Conservation (phyloP, 2,329 filamentous ascomycete genomes). For the Hypomyces perniciosus region DNA sequence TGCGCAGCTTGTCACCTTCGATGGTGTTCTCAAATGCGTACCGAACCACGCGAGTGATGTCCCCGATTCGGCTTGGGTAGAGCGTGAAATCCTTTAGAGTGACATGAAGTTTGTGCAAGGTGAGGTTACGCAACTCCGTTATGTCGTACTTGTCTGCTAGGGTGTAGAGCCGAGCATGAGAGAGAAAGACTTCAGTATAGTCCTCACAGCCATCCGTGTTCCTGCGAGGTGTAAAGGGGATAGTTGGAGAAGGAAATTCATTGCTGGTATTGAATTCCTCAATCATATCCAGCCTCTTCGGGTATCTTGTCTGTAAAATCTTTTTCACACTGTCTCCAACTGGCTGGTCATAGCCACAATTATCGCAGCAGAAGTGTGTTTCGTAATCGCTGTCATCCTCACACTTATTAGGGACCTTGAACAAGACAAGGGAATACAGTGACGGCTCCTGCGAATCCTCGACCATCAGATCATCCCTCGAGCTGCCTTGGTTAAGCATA, state of each 20-base stretch:
- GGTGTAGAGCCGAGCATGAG: background rate
- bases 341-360: too few relatives aligned
- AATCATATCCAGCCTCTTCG: background rate
- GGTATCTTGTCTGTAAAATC: too few relatives aligned
- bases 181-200: background rate
- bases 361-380: too few relatives aligned
- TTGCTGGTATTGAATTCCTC: background rate
- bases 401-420: too few relatives aligned
- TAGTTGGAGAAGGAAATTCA: background rate
- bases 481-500: too few relatives aligned
- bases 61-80: background rate
- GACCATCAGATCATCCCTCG: too few relatives aligned
- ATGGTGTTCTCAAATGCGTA: background rate
- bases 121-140: background rate
- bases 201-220: background rate
- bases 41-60: background rate
- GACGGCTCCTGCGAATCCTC: too few relatives aligned
- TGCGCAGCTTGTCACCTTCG: too few relatives aligned
- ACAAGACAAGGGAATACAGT: too few relatives aligned
- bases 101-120: background rate
- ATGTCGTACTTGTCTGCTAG: background rate
- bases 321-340: too few relatives aligned
- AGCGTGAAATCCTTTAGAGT: background rate
- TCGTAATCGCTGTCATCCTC: too few relatives aligned
- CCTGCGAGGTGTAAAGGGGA: background rate